Percentiles rank a stretch among this genome's conserved stretches.
Evolutionary conservation across 257 asterid species (phyloP).

Genomic region (Primulina huaijiensis): DNA sequence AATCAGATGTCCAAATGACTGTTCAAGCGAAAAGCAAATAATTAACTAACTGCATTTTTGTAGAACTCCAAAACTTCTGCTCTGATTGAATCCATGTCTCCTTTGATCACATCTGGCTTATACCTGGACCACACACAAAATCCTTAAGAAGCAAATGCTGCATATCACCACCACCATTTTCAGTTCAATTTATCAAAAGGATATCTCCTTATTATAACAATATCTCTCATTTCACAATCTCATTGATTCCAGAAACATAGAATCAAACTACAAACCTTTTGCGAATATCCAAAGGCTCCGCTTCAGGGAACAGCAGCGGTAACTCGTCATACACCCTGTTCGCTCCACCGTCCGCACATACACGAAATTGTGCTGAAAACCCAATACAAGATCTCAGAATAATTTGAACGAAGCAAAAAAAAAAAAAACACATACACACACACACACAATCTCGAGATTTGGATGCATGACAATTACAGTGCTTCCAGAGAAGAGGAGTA

Average conservation of each 20-base stretch:
- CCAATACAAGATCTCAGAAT: constrained; percentile 3
- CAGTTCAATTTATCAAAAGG: no score
- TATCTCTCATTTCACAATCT: no score
- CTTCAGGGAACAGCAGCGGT: constrained; percentile 64
- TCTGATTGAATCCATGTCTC: constrained; percentile 91
- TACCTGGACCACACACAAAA: constrained; percentile 46
- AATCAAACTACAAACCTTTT: constrained; percentile 38
- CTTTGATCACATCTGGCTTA: constrained; percentile 79
- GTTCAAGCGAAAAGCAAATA: constrained; percentile 2
- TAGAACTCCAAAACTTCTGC: constrained; percentile 70
- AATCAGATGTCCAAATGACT: no score
- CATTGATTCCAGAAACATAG: no score
- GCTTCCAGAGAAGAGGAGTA: constrained; percentile 83
- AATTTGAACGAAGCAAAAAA: not conserved
- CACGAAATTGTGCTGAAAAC: constrained; percentile 61
- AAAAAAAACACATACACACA: no score
- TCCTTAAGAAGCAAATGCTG: no score
- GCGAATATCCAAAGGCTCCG: constrained; percentile 56
- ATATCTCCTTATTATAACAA: not conserved
- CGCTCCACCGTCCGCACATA: constrained; percentile 97
- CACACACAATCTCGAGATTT: not conserved
- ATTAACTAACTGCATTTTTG: constrained; percentile 42
- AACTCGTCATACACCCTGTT: constrained; percentile 80
- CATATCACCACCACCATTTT: no score
- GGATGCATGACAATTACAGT: constrained; percentile 43